These are phyloP conservation scores for Leptodermis oblonga DNA, from an alignment of 257 asterid species.

Conservation along the genomic window DNA sequence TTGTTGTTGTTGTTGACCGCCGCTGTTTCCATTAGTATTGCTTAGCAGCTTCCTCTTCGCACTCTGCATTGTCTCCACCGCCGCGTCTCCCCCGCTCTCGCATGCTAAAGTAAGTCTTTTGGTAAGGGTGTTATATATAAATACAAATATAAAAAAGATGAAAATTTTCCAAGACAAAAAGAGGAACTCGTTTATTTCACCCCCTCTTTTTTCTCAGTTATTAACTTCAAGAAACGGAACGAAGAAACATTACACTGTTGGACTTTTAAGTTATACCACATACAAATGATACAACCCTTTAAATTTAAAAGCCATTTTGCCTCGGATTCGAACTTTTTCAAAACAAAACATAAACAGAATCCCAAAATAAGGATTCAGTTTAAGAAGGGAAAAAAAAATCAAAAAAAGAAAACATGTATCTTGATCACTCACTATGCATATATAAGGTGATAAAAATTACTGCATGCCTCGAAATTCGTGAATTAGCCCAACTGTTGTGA, in stretches of 20 bases:
- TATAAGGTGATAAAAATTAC: neutral
- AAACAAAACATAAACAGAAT: constrained; percentile 15
- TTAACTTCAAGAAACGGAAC: constrained; percentile 14
- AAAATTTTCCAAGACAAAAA: constrained; percentile 25
- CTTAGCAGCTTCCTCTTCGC: constrained; percentile 50
- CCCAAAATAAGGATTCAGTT: constrained; percentile 23
- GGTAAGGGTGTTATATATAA: constrained; percentile 40
- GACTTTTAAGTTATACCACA: constrained; percentile 28
- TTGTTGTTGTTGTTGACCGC: too few species aligned
- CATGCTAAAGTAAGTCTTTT: constrained; percentile 66
- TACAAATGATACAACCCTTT: too few species aligned
- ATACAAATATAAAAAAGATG: constrained; percentile 3
- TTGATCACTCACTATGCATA: neutral
- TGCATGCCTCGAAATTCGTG: constrained; percentile 68
- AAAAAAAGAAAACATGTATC: neutral
- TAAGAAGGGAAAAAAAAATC: neutral
- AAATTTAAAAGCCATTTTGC: constrained; percentile 36
- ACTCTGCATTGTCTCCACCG: constrained; percentile 46
- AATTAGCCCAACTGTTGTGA: constrained; percentile 14
- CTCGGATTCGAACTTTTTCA: constrained; percentile 60
- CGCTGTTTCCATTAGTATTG: constrained; percentile 18
- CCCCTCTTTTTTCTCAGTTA: constrained; percentile 27
- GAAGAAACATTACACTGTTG: constrained; percentile 28
- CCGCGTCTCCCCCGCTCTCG: constrained; percentile 42
- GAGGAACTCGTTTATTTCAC: constrained; percentile 39